These are phyloP conservation scores for Amphirosellinia nigrospora DNA, from an alignment of 495 filamentous ascomycete genomes.

Conservation along the genomic window DNA sequence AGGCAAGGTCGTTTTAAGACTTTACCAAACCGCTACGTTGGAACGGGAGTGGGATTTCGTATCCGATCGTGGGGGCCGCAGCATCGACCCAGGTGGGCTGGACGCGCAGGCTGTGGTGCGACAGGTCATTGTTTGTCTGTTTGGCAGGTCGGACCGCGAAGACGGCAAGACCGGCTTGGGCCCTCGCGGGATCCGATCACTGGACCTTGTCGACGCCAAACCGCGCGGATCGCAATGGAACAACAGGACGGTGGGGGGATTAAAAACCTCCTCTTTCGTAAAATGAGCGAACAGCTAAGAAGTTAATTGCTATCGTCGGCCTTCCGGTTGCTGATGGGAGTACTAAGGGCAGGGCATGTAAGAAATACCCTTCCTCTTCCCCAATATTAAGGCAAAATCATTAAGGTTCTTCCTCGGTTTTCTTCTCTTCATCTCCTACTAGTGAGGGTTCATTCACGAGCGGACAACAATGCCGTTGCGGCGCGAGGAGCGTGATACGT, in stretches of 20 bases:
- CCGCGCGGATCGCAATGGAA: conserved; percentile 43
- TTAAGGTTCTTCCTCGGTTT: conserved; percentile 30
- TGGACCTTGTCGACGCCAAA: conserved; percentile 29
- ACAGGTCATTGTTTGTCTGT: conserved; percentile 14
- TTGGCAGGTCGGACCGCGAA: conserved; percentile 28
- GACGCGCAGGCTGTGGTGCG: conserved; percentile 32
- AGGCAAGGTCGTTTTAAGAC: not conserved
- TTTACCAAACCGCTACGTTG: conserved; percentile 1
- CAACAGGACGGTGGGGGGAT: conserved; percentile 35
- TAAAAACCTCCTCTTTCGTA: conserved; percentile 16
- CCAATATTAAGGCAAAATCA: conserved; percentile 22
- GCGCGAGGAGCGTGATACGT: conserved; percentile 65
- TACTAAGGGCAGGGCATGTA: not conserved
- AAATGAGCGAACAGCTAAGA: conserved; percentile 44
- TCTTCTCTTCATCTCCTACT: conserved; percentile 32
- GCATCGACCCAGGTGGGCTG: conserved; percentile 44
- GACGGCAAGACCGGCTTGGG: conserved; percentile 37
- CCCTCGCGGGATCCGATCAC: conserved; percentile 20
- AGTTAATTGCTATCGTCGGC: conserved; percentile 35
- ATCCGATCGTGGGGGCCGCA: conserved; percentile 41
- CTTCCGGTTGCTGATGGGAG: conserved; percentile 32
- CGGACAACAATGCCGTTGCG: conserved; percentile 82
- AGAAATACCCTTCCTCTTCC: conserved; percentile 19
- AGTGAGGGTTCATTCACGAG: conserved; percentile 36
- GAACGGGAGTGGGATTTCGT: conserved; percentile 9